phyloP scores from a whole-genome alignment of 129 eudicot species.

The Flaveria ramosissima region DNA sequence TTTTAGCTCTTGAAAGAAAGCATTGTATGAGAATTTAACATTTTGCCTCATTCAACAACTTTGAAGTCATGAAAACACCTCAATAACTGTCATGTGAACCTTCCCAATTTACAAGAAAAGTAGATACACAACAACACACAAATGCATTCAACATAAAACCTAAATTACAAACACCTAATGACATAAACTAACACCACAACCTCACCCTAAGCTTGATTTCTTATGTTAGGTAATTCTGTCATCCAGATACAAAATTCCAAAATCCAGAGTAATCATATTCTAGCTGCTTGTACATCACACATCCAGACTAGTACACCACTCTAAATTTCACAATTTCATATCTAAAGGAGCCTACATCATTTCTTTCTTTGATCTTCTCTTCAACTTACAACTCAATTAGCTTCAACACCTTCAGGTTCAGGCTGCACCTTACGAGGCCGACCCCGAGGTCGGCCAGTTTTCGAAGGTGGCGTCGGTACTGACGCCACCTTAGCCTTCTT shows the following conservation, averaged over 20 bases:
- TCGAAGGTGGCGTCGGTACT: conserved; percentile 40
- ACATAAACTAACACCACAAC: conserved; percentile 15
- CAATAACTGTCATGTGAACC: background rate
- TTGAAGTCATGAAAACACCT: background rate
- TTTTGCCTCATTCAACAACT: too few relatives aligned
- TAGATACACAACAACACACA: conserved; percentile 23
- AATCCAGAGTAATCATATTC: conserved; percentile 18
- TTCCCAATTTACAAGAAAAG: conserved; percentile 11
- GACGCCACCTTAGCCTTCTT: conserved; percentile 48
- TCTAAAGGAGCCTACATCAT: background rate
- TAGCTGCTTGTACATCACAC: conserved; percentile 9
- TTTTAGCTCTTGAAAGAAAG: too few relatives aligned
- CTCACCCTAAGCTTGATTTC: background rate
- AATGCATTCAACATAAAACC: conserved; percentile 21
- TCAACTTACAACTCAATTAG: conserved; percentile 39
- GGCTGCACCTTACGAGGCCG: conserved; percentile 71
- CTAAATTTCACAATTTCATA: conserved; percentile 14
- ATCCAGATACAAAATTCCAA: conserved; percentile 11
- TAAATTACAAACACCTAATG: conserved; percentile 36
- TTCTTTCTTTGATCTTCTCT: background rate
- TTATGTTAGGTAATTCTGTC: conserved; percentile 26
- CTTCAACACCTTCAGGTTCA: conserved; percentile 49
- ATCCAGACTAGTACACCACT: conserved; percentile 13
- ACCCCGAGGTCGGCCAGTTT: conserved; percentile 64
- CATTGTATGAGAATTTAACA: too few relatives aligned